Evolutionary conservation across 441 rosid species (phyloP), one percentile per base, ranked within the genome.

Genomic region (Pelargonium australe): DNA sequence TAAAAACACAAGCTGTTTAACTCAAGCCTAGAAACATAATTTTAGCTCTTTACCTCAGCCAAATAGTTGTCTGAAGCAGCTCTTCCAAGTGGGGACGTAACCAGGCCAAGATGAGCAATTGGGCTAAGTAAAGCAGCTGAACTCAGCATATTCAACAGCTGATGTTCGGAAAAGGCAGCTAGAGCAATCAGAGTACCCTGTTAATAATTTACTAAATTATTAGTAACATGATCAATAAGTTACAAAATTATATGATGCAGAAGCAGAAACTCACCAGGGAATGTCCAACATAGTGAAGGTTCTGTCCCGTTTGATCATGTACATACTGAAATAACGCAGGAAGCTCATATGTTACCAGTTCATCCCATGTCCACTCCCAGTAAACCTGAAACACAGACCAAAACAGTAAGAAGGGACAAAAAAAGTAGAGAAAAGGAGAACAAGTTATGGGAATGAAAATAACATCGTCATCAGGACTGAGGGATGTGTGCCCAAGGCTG

Each of bases 341-440:
- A 74, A 87, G 86, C 69, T 87, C 89, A 60, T 67, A 76, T 37
- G 74, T 73, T 9, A 60, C 85, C 75, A 82, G 45, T 64, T 82
- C 82, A 67, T 86, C 87, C 89, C 91, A 83, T 14, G 91, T 69
- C 88, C 91, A 86, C 31, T 80, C 41, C 87, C 88, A 85, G 64
- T 63, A 83, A n/a, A 75, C 83, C 91, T 83, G 63, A 60, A 65
- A 71, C 17, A 47, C 40, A 23, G 3, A 31, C 57, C 4, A 40
- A 64, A 64, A 31, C 23, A 34, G 20, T 63, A 2, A 65, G 14
- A 66, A 34, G 40, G 40, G 11, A 17, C 23, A 65, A 13, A 34
- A 61, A 17, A 13, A 13, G 57, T n/a, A n/a, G 3, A 17, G 11
- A 23, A 3, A 16, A 60, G 20, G 40, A 34, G 7, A 34, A 34